Evolutionary conservation across 108 stramenopile genomes (phyloP).

Genomic region (Cafeteria roenbergensis): DNA sequence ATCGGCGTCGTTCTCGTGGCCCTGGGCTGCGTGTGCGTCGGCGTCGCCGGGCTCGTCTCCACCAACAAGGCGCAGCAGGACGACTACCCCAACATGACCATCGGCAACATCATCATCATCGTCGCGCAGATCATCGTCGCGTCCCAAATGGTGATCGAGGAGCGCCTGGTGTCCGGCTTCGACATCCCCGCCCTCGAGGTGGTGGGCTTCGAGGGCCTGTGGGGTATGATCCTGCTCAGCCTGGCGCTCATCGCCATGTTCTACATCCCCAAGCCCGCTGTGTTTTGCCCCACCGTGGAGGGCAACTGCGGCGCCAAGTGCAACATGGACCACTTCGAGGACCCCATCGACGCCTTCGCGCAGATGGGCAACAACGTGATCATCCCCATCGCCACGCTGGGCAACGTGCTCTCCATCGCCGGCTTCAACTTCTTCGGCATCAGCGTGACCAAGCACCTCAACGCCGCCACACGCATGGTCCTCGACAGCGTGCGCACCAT

Average conservation of each 20-base stretch:
- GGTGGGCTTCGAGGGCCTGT: conserved; percentile 5
- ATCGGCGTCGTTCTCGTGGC: neutral
- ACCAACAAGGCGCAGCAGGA: neutral
- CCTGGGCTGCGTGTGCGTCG: neutral
- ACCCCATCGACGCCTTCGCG: neutral
- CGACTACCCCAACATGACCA: neutral
- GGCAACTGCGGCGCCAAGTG: no score
- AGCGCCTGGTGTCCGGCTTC: conserved; percentile 1
- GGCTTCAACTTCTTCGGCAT: conserved; percentile 4
- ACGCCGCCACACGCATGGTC: conserved; percentile 3
- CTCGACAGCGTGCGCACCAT: conserved; percentile 3
- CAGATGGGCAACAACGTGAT: neutral
- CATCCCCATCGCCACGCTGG: neutral
- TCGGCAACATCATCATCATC: conserved; percentile 5
- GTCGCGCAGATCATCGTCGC: conserved; percentile 9
- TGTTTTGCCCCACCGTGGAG: neutral
- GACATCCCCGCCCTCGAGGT: conserved; percentile 11
- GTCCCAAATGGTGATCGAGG: conserved; percentile 6
- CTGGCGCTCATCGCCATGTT: conserved; percentile 2
- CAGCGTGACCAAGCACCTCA: conserved; percentile 1
- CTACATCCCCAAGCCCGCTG: conserved; percentile 1
- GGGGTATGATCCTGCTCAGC: neutral
- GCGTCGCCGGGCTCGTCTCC: neutral
- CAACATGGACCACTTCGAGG: conserved; percentile 10
- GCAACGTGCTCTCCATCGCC: conserved; percentile 8